Base-by-base conservation (phyloP, 257 asterid genomes). In the Solanum paucissectum region DNA sequence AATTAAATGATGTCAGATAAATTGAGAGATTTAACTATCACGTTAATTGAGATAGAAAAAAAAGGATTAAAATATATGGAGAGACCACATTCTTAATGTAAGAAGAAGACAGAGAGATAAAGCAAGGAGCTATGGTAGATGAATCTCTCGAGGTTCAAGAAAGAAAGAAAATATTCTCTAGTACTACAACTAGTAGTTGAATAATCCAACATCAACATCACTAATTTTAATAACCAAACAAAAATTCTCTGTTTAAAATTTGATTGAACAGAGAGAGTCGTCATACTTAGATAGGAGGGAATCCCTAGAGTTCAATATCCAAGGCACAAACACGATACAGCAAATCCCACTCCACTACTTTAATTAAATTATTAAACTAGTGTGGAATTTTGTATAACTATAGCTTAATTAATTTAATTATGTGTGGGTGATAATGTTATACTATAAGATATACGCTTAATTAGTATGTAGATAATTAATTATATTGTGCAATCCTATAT, bases 281-380 rank as follows among this genome's bases (percentile, higher is more conserved):
- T 86, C 62, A 77, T 46, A 81, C 79, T 79, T 49, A 20, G 52
- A 85, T 82, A 68, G 86, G 86, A 91, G 92, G 91, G 94, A 91
- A 94, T 94, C 97, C 98, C 96, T 76, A 92, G 92, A 88, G 93
- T 93, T 87, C 98, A 66, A 86, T 42, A 74, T 84, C 87, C 95
- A 40, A 93, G 90, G 93, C 89, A 72, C 74, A 66, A 62, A 36
- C 37, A 64, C 62, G 86, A 89, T 74, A 87, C 93, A 92, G 93
- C 91, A 92, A 95, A 94, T 94, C 96, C 96, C 98, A 94, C 98
- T 95, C 87, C 83, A 62, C 76, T 66, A 64, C 71, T 88, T 85
- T 86, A 40, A 60, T 69, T 85, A 87, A 71, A 12, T 58, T 60
- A 60, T 58, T n/a, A 77, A 77, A 77, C 8, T 25, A n/a, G 84